Conservation (phyloP, 441 rosid species). For the Daphne laureola region DNA sequence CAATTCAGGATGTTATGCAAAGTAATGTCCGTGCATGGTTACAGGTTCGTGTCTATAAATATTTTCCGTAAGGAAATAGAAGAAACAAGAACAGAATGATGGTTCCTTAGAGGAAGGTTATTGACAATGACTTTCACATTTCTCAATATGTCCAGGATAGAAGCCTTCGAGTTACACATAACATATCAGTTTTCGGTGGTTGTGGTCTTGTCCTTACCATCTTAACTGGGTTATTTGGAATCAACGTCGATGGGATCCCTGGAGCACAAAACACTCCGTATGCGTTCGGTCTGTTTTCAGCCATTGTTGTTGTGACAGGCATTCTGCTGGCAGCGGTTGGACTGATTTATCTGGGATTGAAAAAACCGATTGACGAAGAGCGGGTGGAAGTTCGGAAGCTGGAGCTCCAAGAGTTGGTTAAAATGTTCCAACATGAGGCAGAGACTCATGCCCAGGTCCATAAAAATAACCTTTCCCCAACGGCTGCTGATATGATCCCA, state of each 20-base stretch:
- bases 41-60: conserved; percentile 40
- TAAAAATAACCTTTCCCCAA: conserved; percentile 63
- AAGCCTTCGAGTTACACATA: conserved; percentile 88
- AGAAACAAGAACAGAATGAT: background rate
- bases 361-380: conserved; percentile 53
- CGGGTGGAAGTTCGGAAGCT: conserved; percentile 62
- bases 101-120: background rate
- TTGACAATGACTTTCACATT: background rate
- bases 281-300: conserved; percentile 78
- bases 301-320: conserved; percentile 43
- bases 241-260: conserved; percentile 96
- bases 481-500: conserved; percentile 51
- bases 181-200: conserved; percentile 88
- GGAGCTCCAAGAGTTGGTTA: conserved; percentile 80
- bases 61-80: background rate
- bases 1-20: conserved; percentile 97
- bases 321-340: conserved; percentile 56
- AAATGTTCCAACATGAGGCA: conserved; percentile 91
- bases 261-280: conserved; percentile 73
- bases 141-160: conserved; percentile 44
- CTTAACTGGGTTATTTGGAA: conserved; percentile 83
- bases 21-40: conserved; percentile 96
- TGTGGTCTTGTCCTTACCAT: conserved; percentile 80
- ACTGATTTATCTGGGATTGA: conserved; percentile 64
- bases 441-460: conserved; percentile 90